Evolutionary conservation across 2,329 filamentous ascomycete genomes (phyloP), one percentile per base, ranked within the genome.

Genomic region (Kalmusia sp.): DNA sequence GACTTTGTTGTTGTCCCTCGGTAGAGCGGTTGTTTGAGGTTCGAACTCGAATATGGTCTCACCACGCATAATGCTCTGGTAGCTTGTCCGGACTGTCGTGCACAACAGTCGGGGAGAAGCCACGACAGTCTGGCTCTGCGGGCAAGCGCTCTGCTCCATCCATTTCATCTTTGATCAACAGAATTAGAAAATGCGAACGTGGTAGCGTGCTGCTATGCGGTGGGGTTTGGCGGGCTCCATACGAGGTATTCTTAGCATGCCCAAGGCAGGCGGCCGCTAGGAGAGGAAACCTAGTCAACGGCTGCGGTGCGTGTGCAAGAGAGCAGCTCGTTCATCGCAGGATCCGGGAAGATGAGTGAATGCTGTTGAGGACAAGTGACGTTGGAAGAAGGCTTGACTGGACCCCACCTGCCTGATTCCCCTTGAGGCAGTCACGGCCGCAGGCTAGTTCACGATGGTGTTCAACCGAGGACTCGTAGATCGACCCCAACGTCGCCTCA

Each of bases 321-420:
- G 17, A 4, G 17, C 9, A 9, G 17, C 24, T 22, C 17, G 35
- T 22, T 38, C 15, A 19, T 7, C 11, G 34, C 7, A 37, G 27
- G 24, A n/a, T 22, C 2, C 17, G 27, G 19, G 47, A 27, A 14
- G 8, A 14, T 4, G 24, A 7, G n/a, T n/a, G 15, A n/a, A 40
- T 4, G 21, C 12, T 22, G 8, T 24, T 8, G 31, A 3, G 31
- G 15, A 22, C 17, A 19, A 25, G 22, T 54, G 51, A 43, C 51
- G 51, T 45, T 25, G 24, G 44, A 49, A 43, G 34, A 44, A 54
- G 30, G 46, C 27, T 45, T 33, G 28, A 25, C 19, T 14, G 50
- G 34, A 47, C 43, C 30, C 24, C 37, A 45, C 37, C n/a, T 17
- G 28, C 43, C n/a, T 15, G 30, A 21, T 44, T 33, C 22, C 38